Base-by-base conservation (phyloP, 2,329 filamentous ascomycete species). In the Neonectria coccinea region DNA sequence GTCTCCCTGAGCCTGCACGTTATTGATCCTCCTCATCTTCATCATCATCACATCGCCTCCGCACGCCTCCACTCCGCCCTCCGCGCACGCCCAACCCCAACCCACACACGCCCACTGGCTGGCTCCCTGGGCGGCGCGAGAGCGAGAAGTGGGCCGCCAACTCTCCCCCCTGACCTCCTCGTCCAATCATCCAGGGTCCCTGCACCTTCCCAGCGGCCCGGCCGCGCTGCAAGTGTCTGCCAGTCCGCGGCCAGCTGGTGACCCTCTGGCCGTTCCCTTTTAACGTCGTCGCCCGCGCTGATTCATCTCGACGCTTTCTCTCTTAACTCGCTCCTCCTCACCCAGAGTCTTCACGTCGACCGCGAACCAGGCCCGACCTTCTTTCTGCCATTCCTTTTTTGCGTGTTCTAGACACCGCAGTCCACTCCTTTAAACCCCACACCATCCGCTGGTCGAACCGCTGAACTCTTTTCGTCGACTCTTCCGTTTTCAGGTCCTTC, bases 341-440 rank as follows among this genome's bases (percentile, higher is more conserved):
- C 71, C 69, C 63, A 73, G 59, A 73, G 70, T 70, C 65, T 71
- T 51, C 45, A 63, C 60, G 70, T 74, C 72, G 67, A 73, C 70
- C 67, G 68, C 69, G 66, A 64, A 64, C 64, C 69, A 70, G 71
- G 67, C 70, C 67, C 65, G 64, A 63, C 67, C 54, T 67, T 66
- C 61, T 61, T 64, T 66, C 59, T 70, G 67, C 64, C 70, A 71
- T 64, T 74, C 68, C 64, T 70, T 74, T 74, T 56, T 73, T 74
- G 73, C 72, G 73, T 76, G 74, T 76, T 68, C 71, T 70, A 62
- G 67, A 70, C 73, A 76, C 71, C 68, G 72, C 75, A 73, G 73
- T 76, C 73, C 75, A 76, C 69, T 76, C 75, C 71, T 76, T 74
- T 64, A 61, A 60, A 63, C 48, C 27, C 62, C 65, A 73, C 33